Evolutionary conservation across 805 yeast species (phyloP).

Genomic region (Scheffersomyces coipomensis): DNA sequence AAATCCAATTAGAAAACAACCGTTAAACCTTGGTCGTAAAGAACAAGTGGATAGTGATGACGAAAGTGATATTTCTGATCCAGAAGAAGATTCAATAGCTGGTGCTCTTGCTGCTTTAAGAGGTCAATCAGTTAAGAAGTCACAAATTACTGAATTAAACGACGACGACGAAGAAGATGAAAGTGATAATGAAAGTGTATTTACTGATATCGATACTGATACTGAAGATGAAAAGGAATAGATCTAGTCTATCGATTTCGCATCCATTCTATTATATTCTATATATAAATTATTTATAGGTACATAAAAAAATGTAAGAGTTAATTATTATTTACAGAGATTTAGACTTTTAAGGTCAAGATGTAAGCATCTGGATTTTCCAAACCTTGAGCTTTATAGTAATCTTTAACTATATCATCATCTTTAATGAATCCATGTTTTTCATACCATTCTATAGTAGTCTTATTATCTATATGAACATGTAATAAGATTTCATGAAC

Average conservation of each 20-base stretch:
- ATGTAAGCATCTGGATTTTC: conserved; percentile 48
- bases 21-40: conserved; percentile 14
- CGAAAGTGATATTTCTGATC: conserved; percentile 60
- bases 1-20: conserved; percentile 43
- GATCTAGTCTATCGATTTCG: no score
- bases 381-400: conserved; percentile 47
- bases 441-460: conserved; percentile 51
- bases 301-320: no score
- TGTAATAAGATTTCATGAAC: conserved; percentile 54
- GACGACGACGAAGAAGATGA: conserved; percentile 40
- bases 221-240: conserved; percentile 46
- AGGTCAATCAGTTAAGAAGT: conserved; percentile 49
- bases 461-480: conserved; percentile 45
- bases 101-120: conserved; percentile 71
- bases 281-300: neutral
- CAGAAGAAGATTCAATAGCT: conserved; percentile 73
- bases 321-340: neutral
- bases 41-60: conserved; percentile 36
- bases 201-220: conserved; percentile 46
- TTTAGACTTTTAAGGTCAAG: conserved; percentile 27
- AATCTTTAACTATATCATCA: conserved; percentile 38
- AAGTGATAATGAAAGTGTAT: conserved; percentile 33
- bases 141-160: conserved; percentile 12
- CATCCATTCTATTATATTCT: no score
- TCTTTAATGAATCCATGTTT: conserved; percentile 45